phyloP scores from a whole-genome alignment of 441 rosid species.

The Omphalea diandra region DNA sequence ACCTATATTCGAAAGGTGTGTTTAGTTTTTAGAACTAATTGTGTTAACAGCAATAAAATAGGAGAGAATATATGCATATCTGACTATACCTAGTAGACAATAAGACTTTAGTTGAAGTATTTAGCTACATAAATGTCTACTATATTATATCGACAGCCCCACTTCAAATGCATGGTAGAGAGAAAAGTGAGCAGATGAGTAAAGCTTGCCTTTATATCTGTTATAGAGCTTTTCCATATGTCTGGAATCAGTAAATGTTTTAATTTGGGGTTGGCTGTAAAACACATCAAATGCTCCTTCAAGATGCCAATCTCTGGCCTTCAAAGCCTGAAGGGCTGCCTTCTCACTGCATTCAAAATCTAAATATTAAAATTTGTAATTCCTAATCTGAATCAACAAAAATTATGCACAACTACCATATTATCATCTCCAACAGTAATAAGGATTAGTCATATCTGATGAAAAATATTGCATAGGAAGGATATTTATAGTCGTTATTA shows the following conservation, averaged over 20 bases:
- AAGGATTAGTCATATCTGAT: too few species aligned
- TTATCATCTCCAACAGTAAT: neutral
- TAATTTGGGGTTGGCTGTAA: slow-evolving; percentile 80
- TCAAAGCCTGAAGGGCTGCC: slow-evolving; percentile 73
- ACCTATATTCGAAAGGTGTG: neutral
- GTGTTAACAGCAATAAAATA: neutral
- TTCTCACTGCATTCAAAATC: slow-evolving; percentile 64
- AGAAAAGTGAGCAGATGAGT: neutral
- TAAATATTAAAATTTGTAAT: neutral
- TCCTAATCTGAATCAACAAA: neutral
- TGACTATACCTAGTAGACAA: neutral
- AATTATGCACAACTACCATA: neutral
- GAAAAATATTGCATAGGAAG: too few species aligned
- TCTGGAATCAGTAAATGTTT: slow-evolving; percentile 67
- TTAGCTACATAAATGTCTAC: slow-evolving; percentile 3
- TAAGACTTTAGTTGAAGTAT: neutral
- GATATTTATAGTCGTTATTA: too few species aligned
- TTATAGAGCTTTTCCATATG: slow-evolving; percentile 92
- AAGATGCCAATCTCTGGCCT: slow-evolving; percentile 88
- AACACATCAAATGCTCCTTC: slow-evolving; percentile 91
- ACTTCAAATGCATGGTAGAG: slow-evolving; percentile 2
- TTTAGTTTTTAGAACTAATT: neutral
- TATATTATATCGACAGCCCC: neutral
- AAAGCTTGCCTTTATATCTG: slow-evolving; percentile 75
- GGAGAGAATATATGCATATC: neutral